Conservation (phyloP, 768 basidiomycete species). For the Boletus bicolor region DNA sequence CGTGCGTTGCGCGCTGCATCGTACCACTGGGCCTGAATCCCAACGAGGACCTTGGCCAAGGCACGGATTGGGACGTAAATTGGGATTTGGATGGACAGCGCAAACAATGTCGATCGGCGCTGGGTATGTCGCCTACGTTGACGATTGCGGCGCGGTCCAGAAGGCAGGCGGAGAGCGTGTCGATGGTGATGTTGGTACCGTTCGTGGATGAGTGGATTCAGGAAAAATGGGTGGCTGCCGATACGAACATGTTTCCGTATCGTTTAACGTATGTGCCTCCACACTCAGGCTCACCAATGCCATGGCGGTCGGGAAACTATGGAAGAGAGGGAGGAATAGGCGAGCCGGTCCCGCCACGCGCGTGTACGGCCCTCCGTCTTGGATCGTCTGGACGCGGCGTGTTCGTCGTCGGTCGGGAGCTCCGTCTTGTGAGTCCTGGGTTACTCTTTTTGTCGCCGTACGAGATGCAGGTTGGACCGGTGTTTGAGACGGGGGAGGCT, state of each 20-base stretch:
- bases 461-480: slow-evolving; percentile 30
- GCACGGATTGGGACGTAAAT: background rate
- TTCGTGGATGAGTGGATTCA: slow-evolving; percentile 7
- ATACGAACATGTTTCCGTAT: slow-evolving; percentile 18
- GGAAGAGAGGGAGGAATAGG: background rate
- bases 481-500: slow-evolving; percentile 23
- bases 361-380: slow-evolving; percentile 21
- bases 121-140: slow-evolving; percentile 12
- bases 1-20: slow-evolving; percentile 18
- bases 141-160: slow-evolving; percentile 26
- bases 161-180: slow-evolving; percentile 11
- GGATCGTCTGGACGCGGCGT: slow-evolving; percentile 30
- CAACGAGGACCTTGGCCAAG: background rate
- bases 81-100: background rate
- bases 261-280: slow-evolving; percentile 15
- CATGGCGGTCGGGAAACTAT: background rate
- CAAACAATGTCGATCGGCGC: background rate
- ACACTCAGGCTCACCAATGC: background rate
- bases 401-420: slow-evolving; percentile 23
- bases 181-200: slow-evolving; percentile 26
- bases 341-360: background rate
- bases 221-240: background rate
- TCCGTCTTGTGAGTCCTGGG: slow-evolving; percentile 23
- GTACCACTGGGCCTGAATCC: background rate
- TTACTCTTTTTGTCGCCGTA: slow-evolving; percentile 26